Base-by-base conservation (phyloP, 2,329 filamentous ascomycete species). In the Clarireedia paspali region DNA sequence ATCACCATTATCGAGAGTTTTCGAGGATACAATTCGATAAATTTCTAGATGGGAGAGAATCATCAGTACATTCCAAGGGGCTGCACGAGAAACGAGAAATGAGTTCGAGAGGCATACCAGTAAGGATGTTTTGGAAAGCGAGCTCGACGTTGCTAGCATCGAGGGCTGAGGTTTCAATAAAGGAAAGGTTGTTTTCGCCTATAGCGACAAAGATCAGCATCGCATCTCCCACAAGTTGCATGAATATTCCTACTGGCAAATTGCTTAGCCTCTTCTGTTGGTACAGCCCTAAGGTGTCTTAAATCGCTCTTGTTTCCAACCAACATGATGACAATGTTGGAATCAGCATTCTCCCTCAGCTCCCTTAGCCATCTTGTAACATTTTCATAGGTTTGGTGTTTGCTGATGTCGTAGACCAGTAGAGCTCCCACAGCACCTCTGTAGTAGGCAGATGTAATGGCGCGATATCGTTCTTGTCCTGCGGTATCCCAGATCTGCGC, bases 251-350 rank as follows among this genome's bases (percentile, higher is more conserved):
- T 76, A 95, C 92, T 96, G 56, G 94, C 94, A 83, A 99, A 99
- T 62, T 89, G 82, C 77, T 97, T 99, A 67, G 92, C 94, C 75
- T 97, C 92, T 71, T 99, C 94, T 59, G 94, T 99, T 51, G 94
- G 91, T 64, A 99, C 94, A 64, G 94, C 94, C 72, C 94, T 84
- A 70, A 99, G 81, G 77, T 99, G 94, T 75, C 91, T 89, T 87
- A 97, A 88, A 95, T 99, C 94, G 75, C 91, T 97, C 88, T 99
- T 99, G 85, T 99, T 99, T 74, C 94, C 94, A 56, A 97, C 94
- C 69, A 99, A 80, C 94, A 99, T 99, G 73, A 99, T 99, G 68
- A 99, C 91, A 69, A 97, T 96, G 78, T 97, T 97, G 68, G 91
- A 91, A 73, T 99, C 94, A 67, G 94, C 94, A 75, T 99, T 91